These are phyloP conservation scores for Penicillium sp. DNA, from an alignment of 2,329 filamentous ascomycete genomes.

Conservation along the genomic window DNA sequence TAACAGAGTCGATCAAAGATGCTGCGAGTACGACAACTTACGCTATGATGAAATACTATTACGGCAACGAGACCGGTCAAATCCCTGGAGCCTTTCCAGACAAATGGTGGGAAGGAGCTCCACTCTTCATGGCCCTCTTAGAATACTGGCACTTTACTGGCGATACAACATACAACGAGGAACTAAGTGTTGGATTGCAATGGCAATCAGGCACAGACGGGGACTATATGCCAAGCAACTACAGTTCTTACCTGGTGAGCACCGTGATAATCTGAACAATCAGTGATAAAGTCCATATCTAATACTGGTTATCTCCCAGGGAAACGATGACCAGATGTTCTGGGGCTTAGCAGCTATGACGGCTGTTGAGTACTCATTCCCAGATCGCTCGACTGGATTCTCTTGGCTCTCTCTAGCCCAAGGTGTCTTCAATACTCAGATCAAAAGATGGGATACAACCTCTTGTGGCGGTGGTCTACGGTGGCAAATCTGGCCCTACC, in stretches of 20 bases:
- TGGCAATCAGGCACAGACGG: slow-evolving; percentile 14
- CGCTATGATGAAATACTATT: slow-evolving; percentile 15
- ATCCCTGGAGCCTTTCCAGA: slow-evolving; percentile 17
- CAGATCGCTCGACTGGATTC: slow-evolving; percentile 1
- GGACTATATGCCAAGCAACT: slow-evolving; percentile 16
- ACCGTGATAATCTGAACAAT: background rate
- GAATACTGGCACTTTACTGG: slow-evolving; percentile 18
- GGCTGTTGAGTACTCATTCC: slow-evolving; percentile 9
- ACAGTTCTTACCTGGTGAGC: slow-evolving; percentile 14
- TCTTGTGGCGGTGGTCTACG: slow-evolving; percentile 16
- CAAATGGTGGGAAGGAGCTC: slow-evolving; percentile 18
- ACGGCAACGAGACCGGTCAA: slow-evolving; percentile 13
- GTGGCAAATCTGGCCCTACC: slow-evolving; percentile 16
- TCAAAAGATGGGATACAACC: slow-evolving; percentile 12
- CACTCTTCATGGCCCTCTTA: slow-evolving; percentile 12
- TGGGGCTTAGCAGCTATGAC: slow-evolving; percentile 20
- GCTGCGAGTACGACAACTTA: slow-evolving; percentile 12
- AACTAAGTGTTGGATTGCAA: slow-evolving; percentile 13
- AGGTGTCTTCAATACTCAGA: slow-evolving; percentile 15
- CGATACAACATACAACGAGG: slow-evolving; percentile 14
- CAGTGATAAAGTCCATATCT: background rate
- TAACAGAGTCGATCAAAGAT: slow-evolving; percentile 15
- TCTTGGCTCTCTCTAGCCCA: slow-evolving; percentile 14
- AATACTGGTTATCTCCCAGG: background rate
- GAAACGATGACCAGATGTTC: slow-evolving; percentile 18